Base-by-base conservation (phyloP, 345 rosid genomes). In the Pistacia vera region DNA sequence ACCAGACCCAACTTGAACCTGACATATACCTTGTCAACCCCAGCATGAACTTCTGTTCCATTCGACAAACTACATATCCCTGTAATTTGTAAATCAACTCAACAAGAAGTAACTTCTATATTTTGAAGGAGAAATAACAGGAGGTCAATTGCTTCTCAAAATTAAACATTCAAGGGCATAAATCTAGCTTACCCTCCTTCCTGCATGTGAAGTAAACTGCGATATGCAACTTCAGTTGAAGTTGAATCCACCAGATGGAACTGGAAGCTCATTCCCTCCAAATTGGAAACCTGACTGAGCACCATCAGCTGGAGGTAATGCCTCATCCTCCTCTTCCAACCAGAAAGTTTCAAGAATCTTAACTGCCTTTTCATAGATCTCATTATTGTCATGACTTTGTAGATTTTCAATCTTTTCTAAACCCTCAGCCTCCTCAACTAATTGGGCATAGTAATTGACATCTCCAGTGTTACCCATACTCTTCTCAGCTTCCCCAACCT, bases 401-500 rank as follows among this genome's bases (percentile, higher is more conserved):
- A 94, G 89, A 77, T 89, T 87, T 77, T 94, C 97, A 13, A 94
- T 89, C 85, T 92, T 93, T 80, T 93, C 93, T 74, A 92, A 75
- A 60, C 98, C 98, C 73, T 90, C 94, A 2, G 97, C 91, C 75
- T 92, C 98, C 66, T 94, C 95, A 65, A 92, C 87, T 82, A 88
- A 68, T 72, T 90, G 97, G 49, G 93, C 95, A 77, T 75, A 94
- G 49, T 74, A 56, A 79, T 94, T 94, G 62, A 82, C 65, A 73
- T 88, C 95, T 16, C 85, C 88, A 66, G 81, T 82, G 72, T 76
- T 77, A 51, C 92, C 89, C 17, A 81, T 57, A 74, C 44, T 83
- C 89, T 88, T 94, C 84, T 92, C 93, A 18, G 97, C 87, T 81
- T 94, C 94, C 65, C 98, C 97, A 10, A 86, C 81, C 89, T 94